phyloP scores from a whole-genome alignment of 2,329 filamentous ascomycete genomes.

The Hymenoscyphus salicellus region DNA sequence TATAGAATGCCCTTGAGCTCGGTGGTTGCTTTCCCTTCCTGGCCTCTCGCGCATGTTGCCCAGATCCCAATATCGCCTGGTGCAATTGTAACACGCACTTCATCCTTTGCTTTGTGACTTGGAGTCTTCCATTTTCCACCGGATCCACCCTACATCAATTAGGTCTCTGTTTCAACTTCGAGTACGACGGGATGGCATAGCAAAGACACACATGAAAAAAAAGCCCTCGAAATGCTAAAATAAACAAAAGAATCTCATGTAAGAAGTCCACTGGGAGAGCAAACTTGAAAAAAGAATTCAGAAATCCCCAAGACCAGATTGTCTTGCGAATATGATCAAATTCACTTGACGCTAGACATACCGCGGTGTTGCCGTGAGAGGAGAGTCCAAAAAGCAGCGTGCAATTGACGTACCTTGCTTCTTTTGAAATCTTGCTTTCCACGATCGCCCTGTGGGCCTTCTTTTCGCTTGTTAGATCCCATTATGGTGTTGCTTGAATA shows the following conservation, averaged over 20 bases:
- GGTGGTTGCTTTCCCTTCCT: slow-evolving; percentile 65
- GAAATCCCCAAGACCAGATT: background rate
- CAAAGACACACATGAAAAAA: background rate
- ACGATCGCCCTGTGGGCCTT: slow-evolving; percentile 10
- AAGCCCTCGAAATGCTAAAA: slow-evolving; percentile 3
- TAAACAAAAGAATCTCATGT: background rate
- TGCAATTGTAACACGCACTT: slow-evolving; percentile 51
- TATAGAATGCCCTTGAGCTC: slow-evolving; percentile 67
- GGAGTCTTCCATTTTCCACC: slow-evolving; percentile 59
- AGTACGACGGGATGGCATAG: background rate
- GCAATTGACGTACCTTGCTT: slow-evolving; percentile 12
- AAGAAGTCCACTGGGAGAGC: too few species aligned
- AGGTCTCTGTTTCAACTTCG: background rate
- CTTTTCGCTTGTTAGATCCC: slow-evolving; percentile 19
- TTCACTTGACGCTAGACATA: background rate
- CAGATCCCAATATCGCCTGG: slow-evolving; percentile 72
- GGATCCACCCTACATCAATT: slow-evolving; percentile 42
- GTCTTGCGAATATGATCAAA: background rate
- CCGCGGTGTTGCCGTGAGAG: background rate
- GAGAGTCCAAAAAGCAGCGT: background rate
- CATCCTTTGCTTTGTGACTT: slow-evolving; percentile 52
- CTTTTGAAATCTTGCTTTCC: slow-evolving; percentile 13
- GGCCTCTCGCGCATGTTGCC: slow-evolving; percentile 71
- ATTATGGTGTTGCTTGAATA: slow-evolving; percentile 2
- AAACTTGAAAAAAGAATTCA: too few species aligned